Conservation (phyloP, 805 yeast genomes). For the Candida hungchunana region DNA sequence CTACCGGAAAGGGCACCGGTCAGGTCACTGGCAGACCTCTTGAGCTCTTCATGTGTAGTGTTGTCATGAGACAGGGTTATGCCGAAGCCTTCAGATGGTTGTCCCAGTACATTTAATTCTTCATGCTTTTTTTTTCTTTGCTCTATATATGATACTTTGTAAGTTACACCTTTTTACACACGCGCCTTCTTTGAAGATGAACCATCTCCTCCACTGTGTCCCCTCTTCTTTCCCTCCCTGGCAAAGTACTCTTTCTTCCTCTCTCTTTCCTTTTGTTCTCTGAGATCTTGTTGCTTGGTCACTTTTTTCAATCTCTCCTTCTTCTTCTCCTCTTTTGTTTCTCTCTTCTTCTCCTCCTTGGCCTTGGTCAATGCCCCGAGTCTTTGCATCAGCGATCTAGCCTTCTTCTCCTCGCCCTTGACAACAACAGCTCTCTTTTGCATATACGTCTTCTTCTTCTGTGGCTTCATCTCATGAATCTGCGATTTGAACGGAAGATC, state of each 20-base stretch:
- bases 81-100: constrained; percentile 99
- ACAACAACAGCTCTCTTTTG: constrained; percentile 91
- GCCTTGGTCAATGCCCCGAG: constrained; percentile 80
- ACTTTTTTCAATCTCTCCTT: constrained; percentile 69
- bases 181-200: constrained; percentile 29
- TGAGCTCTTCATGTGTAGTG: constrained; percentile 96
- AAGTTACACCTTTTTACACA: constrained; percentile 7
- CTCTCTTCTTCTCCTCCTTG: constrained; percentile 72
- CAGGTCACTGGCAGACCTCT: constrained; percentile 78
- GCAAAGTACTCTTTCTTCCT: constrained; percentile 85
- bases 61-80: constrained; percentile 97
- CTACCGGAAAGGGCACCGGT: constrained; percentile 85
- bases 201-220: constrained; percentile 29
- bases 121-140: neutral
- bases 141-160: neutral
- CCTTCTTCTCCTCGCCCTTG: constrained; percentile 90
- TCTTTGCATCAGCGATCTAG: constrained; percentile 83
- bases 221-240: constrained; percentile 63
- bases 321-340: constrained; percentile 72
- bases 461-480: constrained; percentile 83
- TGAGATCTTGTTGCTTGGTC: constrained; percentile 68
- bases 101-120: constrained; percentile 83
- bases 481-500: constrained; percentile 91
- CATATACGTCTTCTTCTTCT: constrained; percentile 75
- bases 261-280: constrained; percentile 72